phyloP scores from a whole-genome alignment of 129 eudicot genomes.

The Mikania micrantha region DNA sequence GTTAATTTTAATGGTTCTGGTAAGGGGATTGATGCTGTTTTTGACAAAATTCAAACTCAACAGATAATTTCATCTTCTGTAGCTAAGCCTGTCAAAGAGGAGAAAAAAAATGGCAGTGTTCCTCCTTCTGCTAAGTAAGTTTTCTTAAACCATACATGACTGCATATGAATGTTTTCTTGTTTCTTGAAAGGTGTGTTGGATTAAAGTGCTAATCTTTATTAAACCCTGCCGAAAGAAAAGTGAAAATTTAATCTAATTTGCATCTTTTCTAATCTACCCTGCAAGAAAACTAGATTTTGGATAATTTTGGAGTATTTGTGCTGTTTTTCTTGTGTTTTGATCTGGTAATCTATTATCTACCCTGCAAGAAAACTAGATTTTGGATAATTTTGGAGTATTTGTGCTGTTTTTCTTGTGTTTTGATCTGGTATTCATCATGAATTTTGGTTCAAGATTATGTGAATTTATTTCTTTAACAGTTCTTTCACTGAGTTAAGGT shows the following conservation, averaged over 20 bases:
- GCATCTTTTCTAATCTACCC: neutral
- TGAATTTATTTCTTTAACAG: constrained; percentile 2
- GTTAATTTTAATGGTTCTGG: constrained; percentile 44
- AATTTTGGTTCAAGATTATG: neutral
- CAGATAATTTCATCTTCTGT: constrained; percentile 27
- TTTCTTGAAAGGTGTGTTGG: neutral
- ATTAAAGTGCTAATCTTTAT: neutral
- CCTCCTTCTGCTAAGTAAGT: constrained; percentile 81
- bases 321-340: neutral
- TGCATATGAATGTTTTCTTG: constrained; percentile 4
- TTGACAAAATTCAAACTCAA: constrained; percentile 18
- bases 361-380: neutral
- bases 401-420: neutral
- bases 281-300: neutral
- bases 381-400: neutral
- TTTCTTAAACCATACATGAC: neutral
- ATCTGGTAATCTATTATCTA: too few species aligned
- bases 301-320: neutral
- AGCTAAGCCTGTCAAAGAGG: constrained; percentile 41
- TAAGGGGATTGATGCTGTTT: constrained; percentile 31
- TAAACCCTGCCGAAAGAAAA: neutral
- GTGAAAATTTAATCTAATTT: constrained; percentile 10
- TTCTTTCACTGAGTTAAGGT: constrained; percentile 1
- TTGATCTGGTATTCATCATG: neutral
- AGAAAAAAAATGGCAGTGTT: constrained; percentile 33